phyloP scores from a whole-genome alignment of 192 early-diverging fungal species.

The Linnemannia schmuckeri region DNA sequence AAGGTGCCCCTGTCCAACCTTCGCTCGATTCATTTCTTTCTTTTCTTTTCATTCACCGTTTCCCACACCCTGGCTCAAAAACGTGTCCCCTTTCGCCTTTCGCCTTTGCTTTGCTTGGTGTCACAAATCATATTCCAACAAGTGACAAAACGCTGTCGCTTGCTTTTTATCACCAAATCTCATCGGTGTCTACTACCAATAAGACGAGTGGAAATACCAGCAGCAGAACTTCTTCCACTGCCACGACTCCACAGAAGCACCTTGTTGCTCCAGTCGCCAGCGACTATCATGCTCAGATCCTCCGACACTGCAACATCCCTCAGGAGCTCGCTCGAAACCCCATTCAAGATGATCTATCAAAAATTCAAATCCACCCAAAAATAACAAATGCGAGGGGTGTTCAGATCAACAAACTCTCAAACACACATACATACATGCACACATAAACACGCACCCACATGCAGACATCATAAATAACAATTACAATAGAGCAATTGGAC shows the following conservation, averaged over 20 bases:
- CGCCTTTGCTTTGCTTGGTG: not conserved
- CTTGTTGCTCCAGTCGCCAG: conserved; percentile 43
- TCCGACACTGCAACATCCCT: conserved; percentile 43
- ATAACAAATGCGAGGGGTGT: not conserved
- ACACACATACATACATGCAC: not conserved
- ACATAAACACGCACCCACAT: not conserved
- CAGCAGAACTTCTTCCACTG: not conserved
- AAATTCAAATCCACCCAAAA: not conserved
- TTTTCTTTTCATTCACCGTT: not conserved
- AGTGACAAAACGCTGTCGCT: no score
- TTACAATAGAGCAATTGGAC: not conserved
- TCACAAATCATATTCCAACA: not conserved
- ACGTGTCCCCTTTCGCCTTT: not conserved
- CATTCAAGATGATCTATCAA: conserved; percentile 39
- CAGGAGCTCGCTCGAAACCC: conserved; percentile 28
- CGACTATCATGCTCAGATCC: conserved; percentile 44
- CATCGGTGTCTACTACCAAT: not conserved
- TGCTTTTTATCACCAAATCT: not conserved
- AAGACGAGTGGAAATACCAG: not conserved
- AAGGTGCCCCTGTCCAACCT: conserved; percentile 9
- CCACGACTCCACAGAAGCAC: conserved; percentile 33
- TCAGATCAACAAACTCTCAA: not conserved
- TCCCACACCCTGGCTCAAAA: conserved; percentile 11
- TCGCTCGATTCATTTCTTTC: conserved; percentile 2
- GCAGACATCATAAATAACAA: no score